phyloP scores from a whole-genome alignment of 176 grass and related monocot species.

The Elaeis guineensis region DNA sequence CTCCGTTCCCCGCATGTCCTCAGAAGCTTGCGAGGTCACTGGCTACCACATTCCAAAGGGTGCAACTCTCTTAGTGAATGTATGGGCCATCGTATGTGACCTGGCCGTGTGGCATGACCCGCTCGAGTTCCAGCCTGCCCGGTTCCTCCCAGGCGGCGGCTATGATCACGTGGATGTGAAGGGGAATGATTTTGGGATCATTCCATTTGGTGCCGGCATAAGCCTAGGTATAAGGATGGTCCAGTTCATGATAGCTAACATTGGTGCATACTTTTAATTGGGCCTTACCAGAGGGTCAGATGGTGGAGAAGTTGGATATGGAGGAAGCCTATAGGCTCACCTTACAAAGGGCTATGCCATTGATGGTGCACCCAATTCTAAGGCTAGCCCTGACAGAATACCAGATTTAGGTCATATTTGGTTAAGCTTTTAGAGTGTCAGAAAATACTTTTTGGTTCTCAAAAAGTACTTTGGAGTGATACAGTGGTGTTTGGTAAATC shows the following conservation, averaged over 20 bases:
- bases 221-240: constrained; percentile 54
- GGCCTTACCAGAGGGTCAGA: constrained; percentile 19
- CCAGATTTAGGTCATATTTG: no score
- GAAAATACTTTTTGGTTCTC: no score
- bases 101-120: constrained; percentile 35
- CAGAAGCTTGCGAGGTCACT: constrained; percentile 36
- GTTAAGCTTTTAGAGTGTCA: no score
- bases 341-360: constrained; percentile 32
- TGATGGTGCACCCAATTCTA: constrained; percentile 29
- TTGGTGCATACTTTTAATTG: constrained; percentile 51
- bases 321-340: constrained; percentile 44
- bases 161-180: constrained; percentile 34
- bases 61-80: constrained; percentile 38
- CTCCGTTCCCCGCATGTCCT: constrained; percentile 44
- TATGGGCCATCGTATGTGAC: constrained; percentile 64
- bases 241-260: constrained; percentile 28
- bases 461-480: no score
- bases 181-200: constrained; percentile 35
- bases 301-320: constrained; percentile 41
- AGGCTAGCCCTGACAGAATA: constrained; percentile 34
- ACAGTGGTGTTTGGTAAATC: no score
- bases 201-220: constrained; percentile 60
- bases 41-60: constrained; percentile 36
- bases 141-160: constrained; percentile 33
- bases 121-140: constrained; percentile 15